Conservation (phyloP, 2,329 filamentous ascomycete genomes). For the Diaporthe citriasiana region DNA sequence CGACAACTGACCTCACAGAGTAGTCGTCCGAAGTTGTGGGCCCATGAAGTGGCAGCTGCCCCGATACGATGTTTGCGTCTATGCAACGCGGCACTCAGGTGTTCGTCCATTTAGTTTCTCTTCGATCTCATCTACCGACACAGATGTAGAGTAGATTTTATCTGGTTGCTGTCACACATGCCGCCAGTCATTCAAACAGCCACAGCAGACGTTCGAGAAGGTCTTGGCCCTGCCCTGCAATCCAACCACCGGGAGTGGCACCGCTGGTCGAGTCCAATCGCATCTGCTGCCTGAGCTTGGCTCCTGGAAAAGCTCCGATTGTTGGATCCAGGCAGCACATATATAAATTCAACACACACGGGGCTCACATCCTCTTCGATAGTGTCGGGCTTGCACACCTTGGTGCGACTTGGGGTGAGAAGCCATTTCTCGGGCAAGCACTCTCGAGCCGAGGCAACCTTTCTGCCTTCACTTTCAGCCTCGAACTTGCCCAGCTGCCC, state of each 20-base stretch:
- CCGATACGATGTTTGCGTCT: background rate
- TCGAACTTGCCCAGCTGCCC: background rate
- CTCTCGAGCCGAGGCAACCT: constrained; percentile 16
- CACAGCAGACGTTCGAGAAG: constrained; percentile 23
- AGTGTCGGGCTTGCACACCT: background rate
- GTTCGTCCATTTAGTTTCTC: background rate
- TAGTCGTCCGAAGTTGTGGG: constrained; percentile 3
- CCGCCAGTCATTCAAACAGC: background rate
- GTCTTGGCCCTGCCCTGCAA: constrained; percentile 17
- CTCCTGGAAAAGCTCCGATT: constrained; percentile 25
- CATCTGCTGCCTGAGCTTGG: constrained; percentile 23
- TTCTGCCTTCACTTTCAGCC: constrained; percentile 11
- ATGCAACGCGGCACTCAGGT: background rate
- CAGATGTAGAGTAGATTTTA: background rate
- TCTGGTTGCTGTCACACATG: background rate
- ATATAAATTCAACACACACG: background rate
- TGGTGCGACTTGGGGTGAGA: constrained; percentile 6
- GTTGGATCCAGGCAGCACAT: background rate
- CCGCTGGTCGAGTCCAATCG: constrained; percentile 20
- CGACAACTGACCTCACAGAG: background rate
- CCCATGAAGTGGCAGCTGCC: background rate
- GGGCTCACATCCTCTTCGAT: background rate
- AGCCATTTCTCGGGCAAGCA: constrained; percentile 1
- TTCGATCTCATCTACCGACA: background rate
- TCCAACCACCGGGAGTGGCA: constrained; percentile 11